Conservation (phyloP, 2,329 filamentous ascomycete species). For the Amauroascus verrucosus region DNA sequence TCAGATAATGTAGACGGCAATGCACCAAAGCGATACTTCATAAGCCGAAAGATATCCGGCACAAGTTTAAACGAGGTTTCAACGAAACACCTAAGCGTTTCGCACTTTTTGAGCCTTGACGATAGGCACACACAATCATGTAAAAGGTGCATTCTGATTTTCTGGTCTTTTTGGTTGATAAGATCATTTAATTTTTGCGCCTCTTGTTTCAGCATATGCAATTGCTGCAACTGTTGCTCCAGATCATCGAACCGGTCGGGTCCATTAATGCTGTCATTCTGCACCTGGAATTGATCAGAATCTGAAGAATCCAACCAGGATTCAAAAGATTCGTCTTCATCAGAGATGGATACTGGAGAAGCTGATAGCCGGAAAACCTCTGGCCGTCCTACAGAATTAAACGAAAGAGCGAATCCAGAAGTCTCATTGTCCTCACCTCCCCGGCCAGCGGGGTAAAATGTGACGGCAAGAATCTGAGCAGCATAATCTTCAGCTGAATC, state of each 20-base stretch:
- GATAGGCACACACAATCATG: constrained; percentile 22
- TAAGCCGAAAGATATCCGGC: constrained; percentile 22
- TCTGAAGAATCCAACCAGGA: constrained; percentile 18
- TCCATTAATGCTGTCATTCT: neutral
- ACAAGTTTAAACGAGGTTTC: constrained; percentile 23
- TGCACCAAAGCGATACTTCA: constrained; percentile 23
- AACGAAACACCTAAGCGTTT: constrained; percentile 24
- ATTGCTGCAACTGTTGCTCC: constrained; percentile 20
- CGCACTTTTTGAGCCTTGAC: constrained; percentile 20
- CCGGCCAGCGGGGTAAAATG: constrained; percentile 19
- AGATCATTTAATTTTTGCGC: constrained; percentile 20
- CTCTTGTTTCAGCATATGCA: constrained; percentile 22
- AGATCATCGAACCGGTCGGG: constrained; percentile 11
- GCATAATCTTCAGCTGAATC: constrained; percentile 16
- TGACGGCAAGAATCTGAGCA: constrained; percentile 24
- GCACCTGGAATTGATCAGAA: constrained; percentile 7
- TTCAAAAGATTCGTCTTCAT: constrained; percentile 18
- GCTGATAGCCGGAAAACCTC: constrained; percentile 23
- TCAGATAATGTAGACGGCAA: constrained; percentile 17
- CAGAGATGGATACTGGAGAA: constrained; percentile 19
- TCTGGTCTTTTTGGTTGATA: constrained; percentile 22
- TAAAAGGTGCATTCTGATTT: constrained; percentile 23
- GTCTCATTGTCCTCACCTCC: constrained; percentile 16
- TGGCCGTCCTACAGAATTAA: constrained; percentile 22
- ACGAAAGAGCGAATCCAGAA: constrained; percentile 29